phyloP scores from a whole-genome alignment of 768 basidiomycete genomes.

The Antrodiella citrinella region DNA sequence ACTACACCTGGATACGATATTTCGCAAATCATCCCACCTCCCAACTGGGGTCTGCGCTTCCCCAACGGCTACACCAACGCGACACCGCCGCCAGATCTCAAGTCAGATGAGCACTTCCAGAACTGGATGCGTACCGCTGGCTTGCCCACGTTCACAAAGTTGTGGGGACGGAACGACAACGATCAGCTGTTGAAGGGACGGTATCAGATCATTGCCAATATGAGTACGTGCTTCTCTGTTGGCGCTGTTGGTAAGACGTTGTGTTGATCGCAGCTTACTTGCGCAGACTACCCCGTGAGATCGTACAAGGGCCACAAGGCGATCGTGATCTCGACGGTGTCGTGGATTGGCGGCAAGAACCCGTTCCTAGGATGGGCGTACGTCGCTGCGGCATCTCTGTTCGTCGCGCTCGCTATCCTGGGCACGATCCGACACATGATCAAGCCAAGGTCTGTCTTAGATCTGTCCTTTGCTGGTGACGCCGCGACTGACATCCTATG shows the following conservation, averaged over 20 bases:
- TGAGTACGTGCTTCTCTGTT: conserved; percentile 53
- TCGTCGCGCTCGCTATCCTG: conserved; percentile 78
- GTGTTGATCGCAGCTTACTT: conserved; percentile 10
- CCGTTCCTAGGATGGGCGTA: conserved; percentile 99
- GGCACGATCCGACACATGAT: conserved; percentile 90
- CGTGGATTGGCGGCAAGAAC: conserved; percentile 98
- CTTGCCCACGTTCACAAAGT: conserved; percentile 91
- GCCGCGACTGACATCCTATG: conserved; percentile 1
- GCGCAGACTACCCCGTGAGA: conserved; percentile 82
- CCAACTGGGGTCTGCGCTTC: conserved; percentile 77
- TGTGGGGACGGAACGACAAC: conserved; percentile 87
- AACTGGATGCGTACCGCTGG: conserved; percentile 99
- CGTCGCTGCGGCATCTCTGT: conserved; percentile 79
- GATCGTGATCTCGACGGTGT: conserved; percentile 92
- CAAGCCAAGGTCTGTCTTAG: conserved; percentile 66
- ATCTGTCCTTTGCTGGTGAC: no score
- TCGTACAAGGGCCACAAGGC: conserved; percentile 94
- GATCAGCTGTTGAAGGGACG: conserved; percentile 60
- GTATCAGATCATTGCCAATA: conserved; percentile 68
- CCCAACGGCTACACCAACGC: conserved; percentile 64
- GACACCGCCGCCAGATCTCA: conserved; percentile 66
- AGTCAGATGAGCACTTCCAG: conserved; percentile 86
- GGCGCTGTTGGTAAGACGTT: background rate
- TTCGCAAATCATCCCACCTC: conserved; percentile 79
- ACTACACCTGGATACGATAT: conserved; percentile 51